Evolutionary conservation across 352 stramenopile genomes (phyloP), one percentile per base, ranked within the genome.

Genomic region (Thraustotheca clavata): DNA sequence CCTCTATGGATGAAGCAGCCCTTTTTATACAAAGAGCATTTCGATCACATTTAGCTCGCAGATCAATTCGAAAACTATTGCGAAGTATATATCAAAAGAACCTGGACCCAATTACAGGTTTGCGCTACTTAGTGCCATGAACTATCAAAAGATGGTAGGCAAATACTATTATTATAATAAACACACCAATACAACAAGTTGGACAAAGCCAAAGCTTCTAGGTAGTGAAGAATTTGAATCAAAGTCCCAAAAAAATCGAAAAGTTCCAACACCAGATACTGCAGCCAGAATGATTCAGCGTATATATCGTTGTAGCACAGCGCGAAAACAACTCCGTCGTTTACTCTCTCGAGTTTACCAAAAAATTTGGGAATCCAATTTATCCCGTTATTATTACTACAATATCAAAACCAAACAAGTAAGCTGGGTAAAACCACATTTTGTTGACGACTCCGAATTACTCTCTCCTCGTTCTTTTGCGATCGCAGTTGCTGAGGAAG

Each of bases 121-220:
- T 18, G 14, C 3, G 8, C 9, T 22, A 1, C 31, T 47, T 4
- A 24, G 22, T 18, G 31, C 22, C 29, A 57, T 35, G 8, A 14
- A 11, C 24, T 50, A 11, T 52, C 43, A 90, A 32, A 59, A 79
- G 22, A 70, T 77, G 18, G 79, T 74, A 40, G 80, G 76, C 1
- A 55, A 69, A 0, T 83, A 76, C 60, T 89, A 90, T 68, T 92
- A 92, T 60, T 61, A 87, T 69, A 86, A 89, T 67, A 87, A 76
- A 47, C 71, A 73, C 12, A 87, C 80, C 29, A 75, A 77, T 18
- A 75, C 88, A 67, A 88, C 76, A 29, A 87, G 75, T 46, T 92
- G 83, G 80, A 76, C 87, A 27, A 90, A 89, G 47, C 83, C 80
- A 20, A 74, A 66, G 22, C 72, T 66, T 9, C 71, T 89, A 7